Percentiles rank a stretch among this genome's conserved stretches.
These are phyloP conservation scores for Penicillium pulvis DNA, from an alignment of 495 filamentous ascomycete genomes.

Conservation along the genomic window DNA sequence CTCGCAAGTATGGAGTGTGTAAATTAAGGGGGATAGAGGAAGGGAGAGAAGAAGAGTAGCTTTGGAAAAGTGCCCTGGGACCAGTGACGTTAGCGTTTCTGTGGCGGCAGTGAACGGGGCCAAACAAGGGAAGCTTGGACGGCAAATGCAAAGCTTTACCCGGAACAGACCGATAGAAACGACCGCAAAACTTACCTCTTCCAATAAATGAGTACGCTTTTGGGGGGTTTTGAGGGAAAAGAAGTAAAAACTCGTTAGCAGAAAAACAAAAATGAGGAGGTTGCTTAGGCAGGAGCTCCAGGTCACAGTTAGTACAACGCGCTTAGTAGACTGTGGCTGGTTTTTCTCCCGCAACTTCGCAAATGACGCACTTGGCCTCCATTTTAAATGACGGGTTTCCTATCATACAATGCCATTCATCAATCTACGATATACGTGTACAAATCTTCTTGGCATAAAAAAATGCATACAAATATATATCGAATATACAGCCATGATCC, in stretches of 20 bases:
- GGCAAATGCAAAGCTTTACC: conserved; percentile 6
- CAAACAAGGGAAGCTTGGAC: conserved; percentile 9
- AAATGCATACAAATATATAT: too few relatives aligned
- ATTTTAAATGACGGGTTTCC: not conserved
- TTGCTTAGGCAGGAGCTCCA: too few relatives aligned
- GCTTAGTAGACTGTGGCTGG: not conserved
- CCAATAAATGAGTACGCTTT: not conserved
- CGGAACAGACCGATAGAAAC: not conserved
- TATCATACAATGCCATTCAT: too few relatives aligned
- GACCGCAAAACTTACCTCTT: not conserved
- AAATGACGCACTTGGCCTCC: not conserved
- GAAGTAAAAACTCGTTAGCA: not conserved
- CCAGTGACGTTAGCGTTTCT: conserved; percentile 5
- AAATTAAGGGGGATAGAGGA: not conserved
- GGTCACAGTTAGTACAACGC: too few relatives aligned
- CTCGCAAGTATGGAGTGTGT: conserved; percentile 14
- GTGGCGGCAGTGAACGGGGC: not conserved
- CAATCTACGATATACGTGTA: too few relatives aligned
- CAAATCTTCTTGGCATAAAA: too few relatives aligned
- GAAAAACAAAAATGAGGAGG: not conserved
- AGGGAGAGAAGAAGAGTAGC: not conserved
- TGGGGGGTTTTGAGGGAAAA: not conserved
- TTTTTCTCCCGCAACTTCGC: not conserved
- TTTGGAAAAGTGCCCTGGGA: not conserved
- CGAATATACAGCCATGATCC: too few relatives aligned